phyloP scores from a whole-genome alignment of 495 filamentous ascomycete genomes.

The Neurospora tetrasperma region DNA sequence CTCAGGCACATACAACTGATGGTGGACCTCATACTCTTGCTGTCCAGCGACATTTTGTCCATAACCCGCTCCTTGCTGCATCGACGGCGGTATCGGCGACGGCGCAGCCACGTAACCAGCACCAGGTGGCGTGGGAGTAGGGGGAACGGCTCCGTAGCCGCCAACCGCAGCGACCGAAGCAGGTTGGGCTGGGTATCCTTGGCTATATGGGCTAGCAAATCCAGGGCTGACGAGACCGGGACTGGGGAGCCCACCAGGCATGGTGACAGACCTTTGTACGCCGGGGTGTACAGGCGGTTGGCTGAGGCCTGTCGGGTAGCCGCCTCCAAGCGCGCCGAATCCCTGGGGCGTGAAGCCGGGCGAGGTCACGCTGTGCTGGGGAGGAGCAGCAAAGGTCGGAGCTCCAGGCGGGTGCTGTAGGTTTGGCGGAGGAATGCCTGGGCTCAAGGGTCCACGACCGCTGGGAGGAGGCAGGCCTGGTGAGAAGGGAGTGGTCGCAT shows the following conservation, averaged over 20 bases:
- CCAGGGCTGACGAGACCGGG: conserved; percentile 18
- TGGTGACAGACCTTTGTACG: conserved; percentile 30
- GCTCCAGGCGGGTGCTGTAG: conserved; percentile 26
- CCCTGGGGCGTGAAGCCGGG: conserved; percentile 32
- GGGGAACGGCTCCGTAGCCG: conserved; percentile 22
- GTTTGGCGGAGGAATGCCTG: conserved; percentile 25
- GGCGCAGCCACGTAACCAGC: conserved; percentile 14
- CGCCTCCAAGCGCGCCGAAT: conserved; percentile 26
- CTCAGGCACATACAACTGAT: conserved; percentile 68
- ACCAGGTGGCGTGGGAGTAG: conserved; percentile 21
- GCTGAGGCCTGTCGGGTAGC: conserved; percentile 25
- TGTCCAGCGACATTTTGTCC: conserved; percentile 31
- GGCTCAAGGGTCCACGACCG: conserved; percentile 24
- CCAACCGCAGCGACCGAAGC: not conserved
- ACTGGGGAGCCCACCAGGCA: conserved; percentile 25
- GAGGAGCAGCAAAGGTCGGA: conserved; percentile 29
- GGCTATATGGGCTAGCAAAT: conserved; percentile 27
- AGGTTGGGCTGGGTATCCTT: conserved; percentile 25
- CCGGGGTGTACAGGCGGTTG: conserved; percentile 27
- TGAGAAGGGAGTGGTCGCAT: conserved; percentile 43
- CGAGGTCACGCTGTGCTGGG: conserved; percentile 26
- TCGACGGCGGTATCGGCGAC: conserved; percentile 13
- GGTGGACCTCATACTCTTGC: conserved; percentile 57
- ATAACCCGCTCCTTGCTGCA: conserved; percentile 43
- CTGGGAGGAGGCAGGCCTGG: conserved; percentile 31